Evolutionary conservation across 2,329 filamentous ascomycete species (phyloP), one percentile per base, ranked within the genome.

Genomic region (Aspergillus eucalypticola): DNA sequence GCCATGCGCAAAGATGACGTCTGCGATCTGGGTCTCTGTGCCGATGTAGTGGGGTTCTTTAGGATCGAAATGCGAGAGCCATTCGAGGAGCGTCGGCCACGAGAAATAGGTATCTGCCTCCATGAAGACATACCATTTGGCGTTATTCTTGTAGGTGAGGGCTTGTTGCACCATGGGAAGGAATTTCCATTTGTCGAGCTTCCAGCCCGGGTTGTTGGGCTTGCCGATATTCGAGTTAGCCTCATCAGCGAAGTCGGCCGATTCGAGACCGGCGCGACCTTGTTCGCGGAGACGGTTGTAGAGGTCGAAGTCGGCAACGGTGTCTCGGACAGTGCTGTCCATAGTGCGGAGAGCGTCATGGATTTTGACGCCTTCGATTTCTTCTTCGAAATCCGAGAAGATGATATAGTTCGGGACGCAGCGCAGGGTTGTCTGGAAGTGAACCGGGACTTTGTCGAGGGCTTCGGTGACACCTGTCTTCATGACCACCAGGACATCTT

Each of bases 381-480:
- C 71, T 69, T 84, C 80, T 25, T 81, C 79, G 56, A 83, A 83
- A 70, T 87, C 85, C 61, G 84, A 87, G 73, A 85, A 86, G 66
- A 88, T 81, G 54, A 82, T 78, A 55, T 81, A 83, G 69, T 85
- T 75, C 32, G 82, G 81, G 44, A 84, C 78, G 73, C 85, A 87
- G 63, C 78, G 76, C 19, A 87, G 76, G 0, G 83, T 84, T 1
- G 83, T 84, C 54, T 77, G 70, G 60, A 86, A 79, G 65, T 86
- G 84, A 2, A 79, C 72, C 1, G 84, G 83, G 2, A 87, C 77
- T 67, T 86, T 85, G 27, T 82, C 78, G 56, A 76, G 71, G 13
- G 83, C 78, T 65, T 87, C 84, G 7, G 83, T 84, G 15, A 84
- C 84, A 56, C 84, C 85, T 0, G 85, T 87, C 63, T 83, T 82